A percentile compares a stretch with the other conserved stretches of the same genome.
phyloP scores from a whole-genome alignment of 129 eudicot species.

The Tanacetum coccineum region DNA sequence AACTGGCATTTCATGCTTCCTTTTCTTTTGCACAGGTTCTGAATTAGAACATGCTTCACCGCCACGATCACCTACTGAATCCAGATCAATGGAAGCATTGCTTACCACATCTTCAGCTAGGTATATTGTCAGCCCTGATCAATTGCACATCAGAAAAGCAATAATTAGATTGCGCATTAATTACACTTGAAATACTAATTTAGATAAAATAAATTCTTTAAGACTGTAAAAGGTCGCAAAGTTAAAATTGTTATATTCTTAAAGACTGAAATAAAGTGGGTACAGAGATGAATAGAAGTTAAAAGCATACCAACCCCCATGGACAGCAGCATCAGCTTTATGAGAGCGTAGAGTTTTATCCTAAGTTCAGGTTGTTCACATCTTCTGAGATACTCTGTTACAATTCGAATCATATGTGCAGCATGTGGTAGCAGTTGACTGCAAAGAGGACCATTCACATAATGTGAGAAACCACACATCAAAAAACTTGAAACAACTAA shows the following conservation, averaged over 20 bases:
- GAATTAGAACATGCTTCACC: constrained; percentile 23
- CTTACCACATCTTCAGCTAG: constrained; percentile 48
- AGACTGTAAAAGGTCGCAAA: background rate
- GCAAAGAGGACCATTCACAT: constrained; percentile 30
- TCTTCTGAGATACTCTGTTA: constrained; percentile 49
- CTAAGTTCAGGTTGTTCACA: constrained; percentile 55
- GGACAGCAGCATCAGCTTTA: constrained; percentile 58
- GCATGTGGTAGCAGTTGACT: constrained; percentile 82
- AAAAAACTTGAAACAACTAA: background rate
- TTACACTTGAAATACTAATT: background rate
- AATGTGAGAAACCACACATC: background rate
- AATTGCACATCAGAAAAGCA: constrained; percentile 21
- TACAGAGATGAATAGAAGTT: background rate
- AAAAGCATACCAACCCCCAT: constrained; percentile 77
- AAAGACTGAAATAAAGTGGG: background rate
- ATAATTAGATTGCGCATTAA: background rate
- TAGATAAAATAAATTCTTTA: background rate
- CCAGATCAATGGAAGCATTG: constrained; percentile 56
- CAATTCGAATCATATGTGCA: constrained; percentile 47
- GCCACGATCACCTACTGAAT: constrained; percentile 27
- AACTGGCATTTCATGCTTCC: constrained; percentile 55
- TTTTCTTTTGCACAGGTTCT: constrained; percentile 51
- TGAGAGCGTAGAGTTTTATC: constrained; percentile 57
- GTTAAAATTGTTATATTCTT: background rate
- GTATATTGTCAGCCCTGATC: constrained; percentile 64